These are phyloP conservation scores for Colletotrichum shisoi DNA, from an alignment of 2,329 filamentous ascomycete species.

Conservation along the genomic window DNA sequence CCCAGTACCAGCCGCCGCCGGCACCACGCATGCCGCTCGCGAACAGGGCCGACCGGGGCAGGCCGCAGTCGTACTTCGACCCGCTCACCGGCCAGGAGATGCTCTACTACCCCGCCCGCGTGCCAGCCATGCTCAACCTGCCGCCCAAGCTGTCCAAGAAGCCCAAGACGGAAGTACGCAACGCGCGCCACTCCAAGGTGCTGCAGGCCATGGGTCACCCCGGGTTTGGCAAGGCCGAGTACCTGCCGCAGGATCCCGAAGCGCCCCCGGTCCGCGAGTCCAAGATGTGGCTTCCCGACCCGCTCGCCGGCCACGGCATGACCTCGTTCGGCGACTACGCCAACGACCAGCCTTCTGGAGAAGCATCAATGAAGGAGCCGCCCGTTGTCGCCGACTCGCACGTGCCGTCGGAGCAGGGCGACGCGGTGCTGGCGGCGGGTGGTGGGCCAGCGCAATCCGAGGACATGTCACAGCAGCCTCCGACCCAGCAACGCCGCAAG, in stretches of 20 bases:
- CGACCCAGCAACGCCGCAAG: slow-evolving; percentile 45
- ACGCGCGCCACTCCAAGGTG: slow-evolving; percentile 77
- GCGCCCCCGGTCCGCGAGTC: slow-evolving; percentile 45
- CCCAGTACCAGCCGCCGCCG: slow-evolving; percentile 37
- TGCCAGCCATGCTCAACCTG: slow-evolving; percentile 91
- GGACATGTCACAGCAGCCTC: slow-evolving; percentile 30
- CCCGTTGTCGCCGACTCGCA: slow-evolving; percentile 14
- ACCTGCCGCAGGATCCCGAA: slow-evolving; percentile 47
- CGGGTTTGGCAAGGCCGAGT: slow-evolving; percentile 35
- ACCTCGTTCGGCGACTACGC: slow-evolving; percentile 11
- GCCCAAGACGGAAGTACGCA: slow-evolving; percentile 68
- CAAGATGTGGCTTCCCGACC: slow-evolving; percentile 59
- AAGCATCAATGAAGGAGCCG: slow-evolving; percentile 21
- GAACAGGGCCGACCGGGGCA: slow-evolving; percentile 44
- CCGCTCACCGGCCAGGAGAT: slow-evolving; percentile 77
- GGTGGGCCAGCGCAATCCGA: not conserved
- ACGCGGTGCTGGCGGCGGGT: not conserved
- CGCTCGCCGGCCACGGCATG: slow-evolving; percentile 46
- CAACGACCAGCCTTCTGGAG: slow-evolving; percentile 11
- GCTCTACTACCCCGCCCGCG: slow-evolving; percentile 94
- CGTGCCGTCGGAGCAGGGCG: slow-evolving; percentile 1
- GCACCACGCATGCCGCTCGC: slow-evolving; percentile 41
- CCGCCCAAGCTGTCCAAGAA: slow-evolving; percentile 85
- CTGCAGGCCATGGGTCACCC: slow-evolving; percentile 64
- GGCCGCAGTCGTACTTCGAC: slow-evolving; percentile 67